These are phyloP conservation scores for Chrysophaeum taylorii DNA, from an alignment of 352 stramenopile species.

Conservation along the genomic window DNA sequence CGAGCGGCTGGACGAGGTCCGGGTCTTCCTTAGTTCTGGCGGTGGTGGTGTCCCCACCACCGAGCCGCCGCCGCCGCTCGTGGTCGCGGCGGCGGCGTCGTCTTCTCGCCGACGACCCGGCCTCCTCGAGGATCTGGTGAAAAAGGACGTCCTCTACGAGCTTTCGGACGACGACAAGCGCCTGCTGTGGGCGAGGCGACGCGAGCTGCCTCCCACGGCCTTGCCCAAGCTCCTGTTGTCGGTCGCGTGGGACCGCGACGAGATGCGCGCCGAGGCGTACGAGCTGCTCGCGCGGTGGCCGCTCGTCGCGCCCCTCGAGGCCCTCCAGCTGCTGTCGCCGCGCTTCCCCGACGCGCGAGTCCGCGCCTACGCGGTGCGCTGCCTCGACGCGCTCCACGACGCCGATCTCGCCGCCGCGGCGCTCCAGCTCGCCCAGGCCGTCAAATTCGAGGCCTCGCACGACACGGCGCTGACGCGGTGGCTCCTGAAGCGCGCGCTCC, in stretches of 20 bases:
- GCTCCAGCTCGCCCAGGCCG: constrained; percentile 41
- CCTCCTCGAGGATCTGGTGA: too few relatives aligned
- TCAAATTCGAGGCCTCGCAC: constrained; percentile 48
- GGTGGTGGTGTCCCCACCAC: too few relatives aligned
- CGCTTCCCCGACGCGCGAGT: constrained; percentile 76
- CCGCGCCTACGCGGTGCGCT: constrained; percentile 74
- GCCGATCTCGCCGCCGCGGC: constrained; percentile 67
- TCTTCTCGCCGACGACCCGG: too few relatives aligned
- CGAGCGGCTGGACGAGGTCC: too few relatives aligned
- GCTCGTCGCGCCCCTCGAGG: constrained; percentile 41
- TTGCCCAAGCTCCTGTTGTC: constrained; percentile 67
- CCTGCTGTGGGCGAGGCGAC: constrained; percentile 58
- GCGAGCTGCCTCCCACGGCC: constrained; percentile 50
- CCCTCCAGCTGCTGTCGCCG: constrained; percentile 67
- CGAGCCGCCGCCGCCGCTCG: too few relatives aligned
- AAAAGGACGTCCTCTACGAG: constrained; percentile 33
- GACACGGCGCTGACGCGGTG: constrained; percentile 48
- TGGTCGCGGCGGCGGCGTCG: too few relatives aligned
- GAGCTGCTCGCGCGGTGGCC: constrained; percentile 61
- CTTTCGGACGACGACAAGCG: constrained; percentile 47
- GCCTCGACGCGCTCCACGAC: constrained; percentile 66
- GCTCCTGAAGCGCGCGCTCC: constrained; percentile 40
- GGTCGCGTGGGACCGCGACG: constrained; percentile 63
- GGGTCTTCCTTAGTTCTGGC: too few relatives aligned
- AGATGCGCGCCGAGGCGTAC: constrained; percentile 65